Percentiles rank a stretch among this genome's conserved stretches.
These are phyloP conservation scores for Quercus phellos DNA, from an alignment of 331 rosid species.

Conservation along the genomic window DNA sequence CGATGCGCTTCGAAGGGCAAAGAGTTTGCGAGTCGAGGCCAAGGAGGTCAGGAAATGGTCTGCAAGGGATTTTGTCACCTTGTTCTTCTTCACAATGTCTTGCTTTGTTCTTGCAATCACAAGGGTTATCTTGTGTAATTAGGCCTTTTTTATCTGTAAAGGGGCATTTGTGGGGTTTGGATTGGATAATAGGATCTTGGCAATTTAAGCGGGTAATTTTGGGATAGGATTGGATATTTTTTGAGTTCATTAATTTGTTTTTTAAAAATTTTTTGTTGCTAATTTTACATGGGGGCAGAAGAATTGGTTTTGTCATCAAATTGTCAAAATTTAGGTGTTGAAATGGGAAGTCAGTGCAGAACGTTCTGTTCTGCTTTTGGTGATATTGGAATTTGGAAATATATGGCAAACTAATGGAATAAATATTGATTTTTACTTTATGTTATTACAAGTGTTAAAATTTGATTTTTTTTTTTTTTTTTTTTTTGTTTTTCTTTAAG, in stretches of 20 bases:
- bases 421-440: background rate
- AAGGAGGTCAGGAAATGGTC: slow-evolving; percentile 58
- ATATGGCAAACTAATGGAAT: background rate
- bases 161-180: background rate
- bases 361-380: background rate
- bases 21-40: slow-evolving; percentile 50
- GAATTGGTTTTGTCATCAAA: too few relatives aligned
- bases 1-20: slow-evolving; percentile 65
- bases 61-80: slow-evolving; percentile 52
- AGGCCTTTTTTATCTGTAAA: background rate
- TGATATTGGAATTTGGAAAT: background rate
- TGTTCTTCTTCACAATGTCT: slow-evolving; percentile 53
- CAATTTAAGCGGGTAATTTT: too few relatives aligned
- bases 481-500: background rate
- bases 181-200: background rate
- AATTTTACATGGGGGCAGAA: too few relatives aligned
- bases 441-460: background rate
- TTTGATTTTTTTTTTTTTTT: background rate
- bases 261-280: too few relatives aligned
- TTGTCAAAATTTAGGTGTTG: background rate
- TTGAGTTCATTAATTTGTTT: too few relatives aligned
- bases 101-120: slow-evolving; percentile 51
- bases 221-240: too few relatives aligned
- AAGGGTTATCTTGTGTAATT: slow-evolving; percentile 49
- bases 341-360: background rate